Percentiles rank a stretch among this genome's conserved stretches.
These are phyloP conservation scores for Globisporangium heterothallicum DNA, from an alignment of 352 stramenopile species.

Conservation along the genomic window DNA sequence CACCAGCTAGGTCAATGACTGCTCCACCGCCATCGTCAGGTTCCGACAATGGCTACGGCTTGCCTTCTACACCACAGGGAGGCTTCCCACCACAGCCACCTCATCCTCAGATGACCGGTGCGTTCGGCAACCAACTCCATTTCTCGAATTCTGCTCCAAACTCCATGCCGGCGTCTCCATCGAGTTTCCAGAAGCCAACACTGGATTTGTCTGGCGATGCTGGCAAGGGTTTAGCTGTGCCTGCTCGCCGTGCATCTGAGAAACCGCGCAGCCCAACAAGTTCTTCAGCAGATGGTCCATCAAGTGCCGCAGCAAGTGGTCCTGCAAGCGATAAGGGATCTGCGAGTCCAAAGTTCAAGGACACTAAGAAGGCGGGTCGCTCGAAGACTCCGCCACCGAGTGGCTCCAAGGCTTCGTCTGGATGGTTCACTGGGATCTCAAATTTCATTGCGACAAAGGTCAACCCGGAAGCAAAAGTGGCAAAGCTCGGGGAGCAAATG, in stretches of 20 bases:
- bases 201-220: conserved; percentile 41
- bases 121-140: conserved; percentile 6
- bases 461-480: conserved; percentile 81
- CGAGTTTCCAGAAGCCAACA: conserved; percentile 31
- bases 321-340: conserved; percentile 72
- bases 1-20: conserved; percentile 7
- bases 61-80: conserved; percentile 4
- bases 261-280: conserved; percentile 8
- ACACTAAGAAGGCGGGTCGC: conserved; percentile 45
- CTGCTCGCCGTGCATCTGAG: conserved; percentile 8
- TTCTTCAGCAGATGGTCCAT: background rate
- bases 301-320: conserved; percentile 12
- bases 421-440: conserved; percentile 46
- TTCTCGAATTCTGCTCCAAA: conserved; percentile 14
- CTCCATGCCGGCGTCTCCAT: conserved; percentile 16
- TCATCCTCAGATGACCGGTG: background rate
- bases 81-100: background rate
- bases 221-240: conserved; percentile 17
- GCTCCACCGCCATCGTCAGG: conserved; percentile 3
- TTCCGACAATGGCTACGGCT: conserved; percentile 7
- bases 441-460: conserved; percentile 68
- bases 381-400: conserved; percentile 82
- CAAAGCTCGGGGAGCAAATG: conserved; percentile 72
- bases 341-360: conserved; percentile 60
- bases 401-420: conserved; percentile 43